Evolutionary conservation across 495 filamentous ascomycete species (phyloP).

Genomic region (Penicillium parvum): DNA sequence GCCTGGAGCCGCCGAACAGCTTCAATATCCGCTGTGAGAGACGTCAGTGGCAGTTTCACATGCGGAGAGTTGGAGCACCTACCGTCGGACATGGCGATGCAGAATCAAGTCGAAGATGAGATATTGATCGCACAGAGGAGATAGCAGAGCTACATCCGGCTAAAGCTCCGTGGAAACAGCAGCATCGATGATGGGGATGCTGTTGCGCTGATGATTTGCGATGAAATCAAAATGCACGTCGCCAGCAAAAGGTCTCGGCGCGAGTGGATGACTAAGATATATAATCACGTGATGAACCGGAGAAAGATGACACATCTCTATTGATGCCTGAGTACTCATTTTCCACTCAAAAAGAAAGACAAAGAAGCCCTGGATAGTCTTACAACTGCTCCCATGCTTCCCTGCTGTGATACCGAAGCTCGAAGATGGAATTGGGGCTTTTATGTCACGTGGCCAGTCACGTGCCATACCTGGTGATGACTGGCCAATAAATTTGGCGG

Average conservation of each 20-base stretch:
- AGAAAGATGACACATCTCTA: too few species aligned
- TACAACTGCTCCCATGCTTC: too few species aligned
- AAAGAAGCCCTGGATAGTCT: too few species aligned
- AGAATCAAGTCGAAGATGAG: constrained; percentile 18
- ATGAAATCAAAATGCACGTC: constrained; percentile 23
- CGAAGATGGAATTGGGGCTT: too few species aligned
- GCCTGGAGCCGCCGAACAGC: constrained; percentile 76
- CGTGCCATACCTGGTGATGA: too few species aligned
- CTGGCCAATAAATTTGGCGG: too few species aligned
- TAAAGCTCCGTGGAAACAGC: constrained; percentile 31
- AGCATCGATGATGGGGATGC: constrained; percentile 21
- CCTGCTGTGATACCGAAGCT: too few species aligned
- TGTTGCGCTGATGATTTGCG: constrained; percentile 17
- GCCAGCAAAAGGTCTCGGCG: constrained; percentile 19
- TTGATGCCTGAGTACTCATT: too few species aligned
- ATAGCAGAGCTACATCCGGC: constrained; percentile 43
- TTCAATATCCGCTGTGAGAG: constrained; percentile 67
- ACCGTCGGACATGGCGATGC: constrained; percentile 58
- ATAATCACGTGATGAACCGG: constrained; percentile 10
- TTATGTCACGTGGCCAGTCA: too few species aligned
- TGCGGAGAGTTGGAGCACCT: constrained; percentile 22
- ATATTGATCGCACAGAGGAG: constrained; percentile 26
- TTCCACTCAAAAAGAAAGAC: too few species aligned
- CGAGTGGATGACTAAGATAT: constrained; percentile 15
- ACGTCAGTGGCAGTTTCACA: constrained; percentile 23